Base-by-base conservation (phyloP, 345 rosid genomes). In the Sisymbrium irio region DNA sequence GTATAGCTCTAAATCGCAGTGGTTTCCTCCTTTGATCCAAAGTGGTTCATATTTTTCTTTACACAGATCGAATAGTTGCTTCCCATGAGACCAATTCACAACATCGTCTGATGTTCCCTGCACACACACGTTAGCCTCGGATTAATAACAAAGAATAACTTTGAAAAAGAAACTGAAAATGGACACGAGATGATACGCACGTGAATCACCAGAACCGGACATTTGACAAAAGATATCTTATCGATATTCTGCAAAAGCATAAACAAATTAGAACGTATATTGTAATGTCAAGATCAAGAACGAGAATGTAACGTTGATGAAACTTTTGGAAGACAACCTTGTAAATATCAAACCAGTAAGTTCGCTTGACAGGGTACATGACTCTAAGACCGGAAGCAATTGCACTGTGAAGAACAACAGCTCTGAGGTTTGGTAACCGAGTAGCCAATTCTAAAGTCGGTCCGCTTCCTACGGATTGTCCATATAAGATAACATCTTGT, bases 61-160 rank as follows among this genome's bases (percentile, higher is more conserved):
- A 78, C 98, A 94, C 3, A 85, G 84, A 42, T 91, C 97, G 80
- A 89, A 91, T 12, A 89, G 79, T 80, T 87, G 90, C 86, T 86
- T 88, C 58, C 98, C 98, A 3, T 91, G 97, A 64, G 93, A 84
- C 89, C 95, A 91, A 64, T 88, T 86, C 7, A 94, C 98, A 18
- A 88, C 96, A 66, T 91, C 98, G 85, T 94, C 97, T 20, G 90
- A 80, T 37, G 91, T 94, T 57, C 97, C 98, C 98, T 94, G 83
- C 66, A 83, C 57, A 35, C 27, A 74, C 6, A 22, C 36, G 8
- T 25, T 39, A 37, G 27, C 77, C 42, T 14, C 20, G 1, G 10
- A 46, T 67, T 35, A 62, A 45, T 22, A 73, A 36, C 28, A 1
- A 42, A 28, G n/a, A 67, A 46, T 36, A 12, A 55, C 40, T 33